Conservation (phyloP, 495 filamentous ascomycete species). For the Opeltia flavorubescens region DNA sequence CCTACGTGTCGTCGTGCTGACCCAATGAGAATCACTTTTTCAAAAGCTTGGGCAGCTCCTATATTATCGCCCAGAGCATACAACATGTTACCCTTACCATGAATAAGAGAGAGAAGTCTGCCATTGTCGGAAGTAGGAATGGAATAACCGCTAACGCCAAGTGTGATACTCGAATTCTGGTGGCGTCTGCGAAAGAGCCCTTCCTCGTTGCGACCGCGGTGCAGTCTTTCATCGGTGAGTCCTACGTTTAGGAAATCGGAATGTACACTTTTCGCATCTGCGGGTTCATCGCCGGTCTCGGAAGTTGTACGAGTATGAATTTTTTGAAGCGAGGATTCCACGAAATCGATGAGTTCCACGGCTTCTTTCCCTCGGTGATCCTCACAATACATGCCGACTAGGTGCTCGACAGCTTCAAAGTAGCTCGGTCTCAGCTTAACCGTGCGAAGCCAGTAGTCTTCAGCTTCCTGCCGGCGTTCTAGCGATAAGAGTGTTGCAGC, state of each 20-base stretch:
- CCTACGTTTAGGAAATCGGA: not conserved
- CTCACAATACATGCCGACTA: slow-evolving; percentile 76
- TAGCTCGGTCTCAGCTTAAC: slow-evolving; percentile 76
- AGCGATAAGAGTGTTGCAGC: slow-evolving; percentile 79
- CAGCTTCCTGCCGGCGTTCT: slow-evolving; percentile 69
- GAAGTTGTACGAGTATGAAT: slow-evolving; percentile 17
- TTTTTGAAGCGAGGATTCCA: slow-evolving; percentile 61
- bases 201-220: too few relatives aligned
- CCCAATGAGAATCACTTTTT: slow-evolving; percentile 85
- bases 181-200: too few relatives aligned
- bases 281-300: slow-evolving; percentile 35
- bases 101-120: slow-evolving; percentile 77
- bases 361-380: slow-evolving; percentile 74
- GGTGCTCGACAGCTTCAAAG: slow-evolving; percentile 93
- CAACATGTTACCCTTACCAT: slow-evolving; percentile 97
- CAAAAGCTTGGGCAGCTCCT: slow-evolving; percentile 79
- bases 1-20: slow-evolving; percentile 57
- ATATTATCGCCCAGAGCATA: slow-evolving; percentile 80
- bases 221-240: too few relatives aligned
- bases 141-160: slow-evolving; percentile 72
- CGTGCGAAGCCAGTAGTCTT: slow-evolving; percentile 72
- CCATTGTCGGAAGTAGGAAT: slow-evolving; percentile 86
- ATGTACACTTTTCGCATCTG: slow-evolving; percentile 32
- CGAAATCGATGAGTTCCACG: slow-evolving; percentile 75
- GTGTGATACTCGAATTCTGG: slow-evolving; percentile 32